phyloP scores from a whole-genome alignment of 805 yeast genomes.

The Cyberlindnera maclurae region DNA sequence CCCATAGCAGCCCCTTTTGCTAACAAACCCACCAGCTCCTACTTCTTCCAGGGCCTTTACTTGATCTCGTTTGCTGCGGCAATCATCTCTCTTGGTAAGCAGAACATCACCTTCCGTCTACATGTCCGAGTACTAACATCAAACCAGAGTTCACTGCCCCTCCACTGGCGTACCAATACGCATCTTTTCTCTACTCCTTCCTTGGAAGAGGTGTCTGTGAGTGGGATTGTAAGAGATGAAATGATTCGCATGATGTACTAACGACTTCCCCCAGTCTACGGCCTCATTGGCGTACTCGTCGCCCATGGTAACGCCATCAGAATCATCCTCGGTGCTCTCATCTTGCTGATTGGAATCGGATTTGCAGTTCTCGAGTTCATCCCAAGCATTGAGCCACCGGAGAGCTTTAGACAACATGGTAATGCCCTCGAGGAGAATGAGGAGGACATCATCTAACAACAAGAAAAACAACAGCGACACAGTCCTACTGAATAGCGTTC shows the following conservation, averaged over 20 bases:
- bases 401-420: conserved; percentile 62
- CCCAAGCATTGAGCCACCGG: conserved; percentile 74
- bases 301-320: conserved; percentile 50
- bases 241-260: neutral
- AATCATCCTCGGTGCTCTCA: conserved; percentile 47
- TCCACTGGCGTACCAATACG: conserved; percentile 55
- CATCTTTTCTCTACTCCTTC: conserved; percentile 54
- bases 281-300: conserved; percentile 41
- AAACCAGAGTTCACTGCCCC: conserved; percentile 35
- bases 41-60: conserved; percentile 54
- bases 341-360: conserved; percentile 53
- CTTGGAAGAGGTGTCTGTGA: conserved; percentile 67
- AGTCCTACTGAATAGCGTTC: no score
- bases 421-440: conserved; percentile 30
- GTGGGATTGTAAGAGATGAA: no score
- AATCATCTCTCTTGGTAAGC: conserved; percentile 43
- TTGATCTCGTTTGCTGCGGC: conserved; percentile 47
- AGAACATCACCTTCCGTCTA: neutral
- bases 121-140: neutral
- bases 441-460: conserved; percentile 25
- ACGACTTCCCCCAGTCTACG: conserved; percentile 32
- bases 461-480: neutral
- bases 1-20: neutral
- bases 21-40: conserved; percentile 18
- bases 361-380: conserved; percentile 61